Evolutionary conservation across 2,329 filamentous ascomycete species (phyloP), one percentile per base, ranked within the genome.

Genomic region (Diaporthe helianthi): DNA sequence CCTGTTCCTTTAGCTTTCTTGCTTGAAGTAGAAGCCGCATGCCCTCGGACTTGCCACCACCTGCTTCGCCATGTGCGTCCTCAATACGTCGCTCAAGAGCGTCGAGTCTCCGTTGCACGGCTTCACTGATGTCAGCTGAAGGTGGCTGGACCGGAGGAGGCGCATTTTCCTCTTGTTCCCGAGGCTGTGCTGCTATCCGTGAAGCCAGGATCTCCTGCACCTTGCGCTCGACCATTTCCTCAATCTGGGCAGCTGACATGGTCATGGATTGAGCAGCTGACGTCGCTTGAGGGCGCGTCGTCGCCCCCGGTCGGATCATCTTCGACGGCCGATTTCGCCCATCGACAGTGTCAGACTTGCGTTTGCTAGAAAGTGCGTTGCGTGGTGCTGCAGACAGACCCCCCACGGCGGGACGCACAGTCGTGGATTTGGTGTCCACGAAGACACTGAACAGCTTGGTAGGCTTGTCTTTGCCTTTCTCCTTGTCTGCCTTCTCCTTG

Each of bases 201-300:
- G 91, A 90, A 0, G 94, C 93, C 1, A 98, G 84, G 44, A 96
- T 94, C 80, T 97, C 94, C 70, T 92, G 91, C 0, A 98, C 93
- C 76, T 97, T 97, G 74, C 92, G 93, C 79, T 97, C 93, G 1
- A 98, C 93, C 81, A 98, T 90, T 47, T 94, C 93, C 78, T 98
- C 94, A 71, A 98, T 97, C 65, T 90, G 90, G 15, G 89, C 91
- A 22, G 90, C 87, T 0, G 90, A 91, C 10, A 93, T 85, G 78
- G 83, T 86, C 73, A 79, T 75, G 72, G 72, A 75, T 73, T 73
- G 80, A 72, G 71, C 75, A 72, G 65, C 73, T 36, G 72, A 70
- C 38, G 67, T 69, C 55, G 58, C 65, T 73, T 66, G 75, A 52
- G 73, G 75, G 73, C 53, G 79, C 74, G 64, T 69, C 72, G 71